These are phyloP conservation scores for Cystofilobasidium ferigula DNA, from an alignment of 768 basidiomycete genomes.

Conservation along the genomic window DNA sequence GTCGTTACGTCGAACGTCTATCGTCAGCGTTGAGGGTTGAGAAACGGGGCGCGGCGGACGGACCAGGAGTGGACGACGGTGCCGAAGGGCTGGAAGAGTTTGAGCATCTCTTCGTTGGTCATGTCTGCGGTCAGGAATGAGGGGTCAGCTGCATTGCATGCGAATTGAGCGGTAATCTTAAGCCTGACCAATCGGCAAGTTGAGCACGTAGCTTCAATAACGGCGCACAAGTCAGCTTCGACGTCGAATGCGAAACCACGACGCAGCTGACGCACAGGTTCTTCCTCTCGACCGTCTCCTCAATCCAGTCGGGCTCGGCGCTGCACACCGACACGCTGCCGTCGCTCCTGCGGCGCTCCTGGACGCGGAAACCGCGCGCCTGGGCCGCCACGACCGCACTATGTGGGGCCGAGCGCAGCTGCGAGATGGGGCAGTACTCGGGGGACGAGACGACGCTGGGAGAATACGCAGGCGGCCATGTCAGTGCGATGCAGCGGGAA, in stretches of 20 bases:
- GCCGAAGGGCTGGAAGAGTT: constrained; percentile 17
- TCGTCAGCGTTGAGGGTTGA: background rate
- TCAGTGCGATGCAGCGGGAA: background rate
- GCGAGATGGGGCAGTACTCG: background rate
- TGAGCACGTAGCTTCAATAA: constrained; percentile 20
- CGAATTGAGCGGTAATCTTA: background rate
- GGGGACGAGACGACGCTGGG: background rate
- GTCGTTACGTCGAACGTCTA: too few species aligned
- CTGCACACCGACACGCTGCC: background rate
- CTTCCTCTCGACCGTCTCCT: constrained; percentile 2
- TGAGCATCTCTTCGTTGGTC: constrained; percentile 24
- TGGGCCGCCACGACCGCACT: background rate
- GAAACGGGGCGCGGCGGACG: background rate
- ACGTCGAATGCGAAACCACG: background rate
- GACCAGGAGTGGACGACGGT: constrained; percentile 19
- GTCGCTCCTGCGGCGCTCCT: background rate
- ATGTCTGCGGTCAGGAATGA: background rate
- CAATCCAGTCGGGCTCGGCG: background rate
- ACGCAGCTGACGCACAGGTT: constrained; percentile 14
- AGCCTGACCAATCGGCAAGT: constrained; percentile 17
- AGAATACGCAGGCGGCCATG: background rate
- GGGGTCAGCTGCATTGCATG: background rate
- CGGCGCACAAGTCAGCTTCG: background rate
- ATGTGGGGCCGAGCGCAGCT: background rate
- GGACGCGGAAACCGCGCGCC: background rate